Percentiles rank a stretch among this genome's conserved stretches.
Conservation (phyloP, 2,329 filamentous ascomycete species). For the Polychaeton citri region DNA sequence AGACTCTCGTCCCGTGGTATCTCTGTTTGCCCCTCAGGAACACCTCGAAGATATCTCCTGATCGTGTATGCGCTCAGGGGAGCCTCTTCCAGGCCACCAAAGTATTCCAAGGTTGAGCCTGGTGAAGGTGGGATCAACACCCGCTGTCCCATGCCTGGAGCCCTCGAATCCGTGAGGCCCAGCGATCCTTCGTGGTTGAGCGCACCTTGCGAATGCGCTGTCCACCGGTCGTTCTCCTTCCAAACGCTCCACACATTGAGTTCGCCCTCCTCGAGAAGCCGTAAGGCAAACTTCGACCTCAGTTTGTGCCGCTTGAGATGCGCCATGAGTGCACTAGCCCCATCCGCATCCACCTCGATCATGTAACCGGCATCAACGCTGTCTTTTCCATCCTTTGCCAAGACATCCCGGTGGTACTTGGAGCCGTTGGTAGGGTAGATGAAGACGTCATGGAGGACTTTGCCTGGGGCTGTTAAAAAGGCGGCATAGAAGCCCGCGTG, state of each 20-base stretch:
- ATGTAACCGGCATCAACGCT: constrained; percentile 45
- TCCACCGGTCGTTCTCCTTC: constrained; percentile 40
- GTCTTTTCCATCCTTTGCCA: constrained; percentile 10
- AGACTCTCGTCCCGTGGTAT: constrained; percentile 58
- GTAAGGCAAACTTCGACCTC: constrained; percentile 61
- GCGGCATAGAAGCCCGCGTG: constrained; percentile 57
- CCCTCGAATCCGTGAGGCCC: constrained; percentile 25
- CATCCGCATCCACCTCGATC: constrained; percentile 65
- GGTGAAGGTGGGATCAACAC: constrained; percentile 13
- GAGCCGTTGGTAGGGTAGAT: constrained; percentile 52
- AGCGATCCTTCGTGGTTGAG: constrained; percentile 16
- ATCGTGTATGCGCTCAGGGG: constrained; percentile 49
- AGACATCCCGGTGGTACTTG: constrained; percentile 10
- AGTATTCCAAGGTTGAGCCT: background rate
- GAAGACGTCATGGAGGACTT: constrained; percentile 80
- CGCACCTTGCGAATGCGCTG: constrained; percentile 12
- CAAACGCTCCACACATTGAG: constrained; percentile 61
- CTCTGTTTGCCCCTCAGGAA: constrained; percentile 76
- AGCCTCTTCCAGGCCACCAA: constrained; percentile 14
- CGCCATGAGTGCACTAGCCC: constrained; percentile 48
- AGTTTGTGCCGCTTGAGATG: constrained; percentile 80
- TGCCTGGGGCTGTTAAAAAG: constrained; percentile 71
- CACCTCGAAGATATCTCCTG: constrained; percentile 63
- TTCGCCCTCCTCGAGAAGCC: constrained; percentile 52
- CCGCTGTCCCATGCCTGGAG: constrained; percentile 23